These are phyloP conservation scores for Magnusiomyces starmeri DNA, from an alignment of 1,139 yeast species.

Conservation along the genomic window DNA sequence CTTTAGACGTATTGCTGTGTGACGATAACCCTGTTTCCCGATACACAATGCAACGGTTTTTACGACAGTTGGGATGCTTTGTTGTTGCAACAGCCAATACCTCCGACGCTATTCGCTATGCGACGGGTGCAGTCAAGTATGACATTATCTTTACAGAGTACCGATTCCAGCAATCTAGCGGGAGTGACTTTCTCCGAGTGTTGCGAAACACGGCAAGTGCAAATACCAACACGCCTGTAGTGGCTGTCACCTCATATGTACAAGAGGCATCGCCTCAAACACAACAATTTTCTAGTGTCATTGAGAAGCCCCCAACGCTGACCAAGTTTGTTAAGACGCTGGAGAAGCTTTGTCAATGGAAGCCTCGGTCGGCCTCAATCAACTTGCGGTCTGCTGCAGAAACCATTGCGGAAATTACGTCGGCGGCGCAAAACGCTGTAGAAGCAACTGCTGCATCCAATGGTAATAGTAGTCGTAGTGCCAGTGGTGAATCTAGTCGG, in stretches of 20 bases:
- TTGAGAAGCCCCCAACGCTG: slow-evolving; percentile 67
- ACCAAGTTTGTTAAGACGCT: slow-evolving; percentile 37
- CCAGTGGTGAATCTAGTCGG: not conserved
- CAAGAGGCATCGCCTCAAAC: slow-evolving; percentile 44
- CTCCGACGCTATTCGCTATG: slow-evolving; percentile 73
- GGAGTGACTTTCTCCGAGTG: slow-evolving; percentile 70
- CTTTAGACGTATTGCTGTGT: slow-evolving; percentile 66
- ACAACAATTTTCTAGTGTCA: slow-evolving; percentile 57
- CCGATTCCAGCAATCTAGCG: slow-evolving; percentile 57
- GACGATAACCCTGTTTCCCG: slow-evolving; percentile 83
- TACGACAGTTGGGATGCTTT: slow-evolving; percentile 70
- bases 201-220: slow-evolving; percentile 69
- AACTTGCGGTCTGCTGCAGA: not conserved
- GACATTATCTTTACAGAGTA: slow-evolving; percentile 78
- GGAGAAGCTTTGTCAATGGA: slow-evolving; percentile 30
- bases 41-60: slow-evolving; percentile 55
- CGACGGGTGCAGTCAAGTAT: slow-evolving; percentile 76
- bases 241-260: slow-evolving; percentile 68
- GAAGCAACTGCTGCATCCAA: not conserved
- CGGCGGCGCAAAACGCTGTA: too few species aligned
- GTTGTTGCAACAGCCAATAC: slow-evolving; percentile 76
- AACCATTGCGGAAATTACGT: not conserved
- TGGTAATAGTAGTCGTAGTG: not conserved
- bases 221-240: slow-evolving; percentile 69
- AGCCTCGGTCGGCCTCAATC: slow-evolving; percentile 16